Conservation (phyloP, 805 yeast genomes). For the Osmozyma mogii region DNA sequence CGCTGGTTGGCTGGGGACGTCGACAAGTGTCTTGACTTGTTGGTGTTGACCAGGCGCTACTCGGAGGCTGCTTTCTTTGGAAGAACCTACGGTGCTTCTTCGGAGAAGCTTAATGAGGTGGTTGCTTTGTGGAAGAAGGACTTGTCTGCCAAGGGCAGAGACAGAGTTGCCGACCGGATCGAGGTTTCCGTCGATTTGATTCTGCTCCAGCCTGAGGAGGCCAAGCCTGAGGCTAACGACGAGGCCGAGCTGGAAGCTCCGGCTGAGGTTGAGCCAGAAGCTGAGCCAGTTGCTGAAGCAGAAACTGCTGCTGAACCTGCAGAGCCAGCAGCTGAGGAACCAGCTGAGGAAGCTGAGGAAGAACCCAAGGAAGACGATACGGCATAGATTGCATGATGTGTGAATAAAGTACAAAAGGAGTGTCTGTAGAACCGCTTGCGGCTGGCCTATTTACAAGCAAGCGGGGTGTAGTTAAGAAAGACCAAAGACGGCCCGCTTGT, state of each 20-base stretch:
- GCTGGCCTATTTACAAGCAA: too few relatives aligned
- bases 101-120: constrained; percentile 35
- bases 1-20: constrained; percentile 81
- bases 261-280: constrained; percentile 3
- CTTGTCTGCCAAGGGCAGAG: constrained; percentile 44
- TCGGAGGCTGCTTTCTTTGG: constrained; percentile 85
- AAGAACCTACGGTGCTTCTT: constrained; percentile 49
- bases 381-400: constrained; percentile 7
- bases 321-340: constrained; percentile 34
- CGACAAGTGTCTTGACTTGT: constrained; percentile 52
- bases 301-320: constrained; percentile 2
- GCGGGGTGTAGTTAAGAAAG: too few relatives aligned
- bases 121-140: constrained; percentile 63
- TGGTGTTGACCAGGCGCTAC: constrained; percentile 58
- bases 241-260: constrained; percentile 3
- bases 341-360: constrained; percentile 24
- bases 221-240: constrained; percentile 5
- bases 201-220: constrained; percentile 10
- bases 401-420: too few relatives aligned
- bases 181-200: constrained; percentile 25
- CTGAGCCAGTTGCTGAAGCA: constrained; percentile 1
- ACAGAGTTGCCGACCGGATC: constrained; percentile 50
- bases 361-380: constrained; percentile 9
- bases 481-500: background rate
- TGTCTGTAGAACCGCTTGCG: too few relatives aligned